Evolutionary conservation across 208 protist genomes (phyloP).

Genomic region (Endotrypanum monterogeii): DNA sequence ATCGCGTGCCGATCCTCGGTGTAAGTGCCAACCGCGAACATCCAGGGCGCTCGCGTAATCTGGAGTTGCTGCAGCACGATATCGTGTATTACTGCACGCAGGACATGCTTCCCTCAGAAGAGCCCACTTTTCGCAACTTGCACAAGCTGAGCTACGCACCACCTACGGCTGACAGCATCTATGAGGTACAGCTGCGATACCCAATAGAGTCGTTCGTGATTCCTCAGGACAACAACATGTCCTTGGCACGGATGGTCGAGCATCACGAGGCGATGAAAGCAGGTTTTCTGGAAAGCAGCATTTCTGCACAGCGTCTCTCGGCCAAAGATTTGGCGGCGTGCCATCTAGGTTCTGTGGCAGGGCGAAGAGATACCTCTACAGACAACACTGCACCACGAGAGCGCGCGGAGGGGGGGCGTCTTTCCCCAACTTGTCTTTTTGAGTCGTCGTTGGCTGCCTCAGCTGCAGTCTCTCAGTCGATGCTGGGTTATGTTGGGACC

Average conservation of each 20-base stretch:
- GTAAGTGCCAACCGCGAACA: conserved; percentile 58
- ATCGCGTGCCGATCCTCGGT: conserved; percentile 69
- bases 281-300: conserved; percentile 24
- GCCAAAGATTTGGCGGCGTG: conserved; percentile 42
- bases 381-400: conserved; percentile 9
- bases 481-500: not conserved
- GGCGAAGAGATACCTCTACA: not conserved
- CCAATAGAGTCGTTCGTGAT: conserved; percentile 82
- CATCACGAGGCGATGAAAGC: conserved; percentile 65
- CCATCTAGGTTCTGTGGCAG: conserved; percentile 25
- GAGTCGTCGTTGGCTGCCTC: conserved; percentile 1
- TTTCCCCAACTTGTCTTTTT: conserved; percentile 11
- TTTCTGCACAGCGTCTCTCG: conserved; percentile 33
- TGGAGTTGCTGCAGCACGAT: conserved; percentile 77
- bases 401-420: conserved; percentile 8
- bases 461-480: not conserved
- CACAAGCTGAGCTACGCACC: conserved; percentile 85
- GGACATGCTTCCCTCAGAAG: conserved; percentile 43
- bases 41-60: conserved; percentile 60
- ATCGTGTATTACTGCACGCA: conserved; percentile 76
- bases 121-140: conserved; percentile 61
- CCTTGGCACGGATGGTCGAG: conserved; percentile 64
- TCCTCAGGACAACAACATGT: conserved; percentile 72
- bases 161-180: conserved; percentile 58
- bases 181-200: conserved; percentile 67